These are phyloP conservation scores for Candida cerambycidarum DNA, from an alignment of 805 yeast species.

Conservation along the genomic window DNA sequence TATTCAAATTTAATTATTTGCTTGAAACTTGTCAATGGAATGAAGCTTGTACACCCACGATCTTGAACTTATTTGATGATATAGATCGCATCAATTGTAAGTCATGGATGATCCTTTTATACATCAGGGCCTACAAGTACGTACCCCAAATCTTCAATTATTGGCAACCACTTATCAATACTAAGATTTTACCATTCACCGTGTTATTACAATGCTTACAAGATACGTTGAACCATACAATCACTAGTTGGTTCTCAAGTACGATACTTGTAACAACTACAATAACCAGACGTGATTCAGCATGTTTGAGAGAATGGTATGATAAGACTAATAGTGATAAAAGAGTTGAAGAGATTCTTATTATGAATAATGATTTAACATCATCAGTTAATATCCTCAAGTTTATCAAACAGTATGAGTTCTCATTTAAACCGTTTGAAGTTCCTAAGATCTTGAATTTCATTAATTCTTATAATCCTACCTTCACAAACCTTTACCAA, in stretches of 20 bases:
- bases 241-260: slow-evolving; percentile 12
- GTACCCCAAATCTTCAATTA: background rate
- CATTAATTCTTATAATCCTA: slow-evolving; percentile 3
- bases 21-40: background rate
- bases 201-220: background rate
- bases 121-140: slow-evolving; percentile 1
- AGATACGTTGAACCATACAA: slow-evolving; percentile 5
- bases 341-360: slow-evolving; percentile 1
- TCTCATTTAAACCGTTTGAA: background rate
- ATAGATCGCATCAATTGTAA: slow-evolving; percentile 5
- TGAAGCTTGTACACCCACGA: background rate
- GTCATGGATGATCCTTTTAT: slow-evolving; percentile 3
- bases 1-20: background rate
- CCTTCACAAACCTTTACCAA: slow-evolving; percentile 10
- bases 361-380: slow-evolving; percentile 11
- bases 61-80: slow-evolving; percentile 2
- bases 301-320: background rate
- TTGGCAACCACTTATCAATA: slow-evolving; percentile 1
- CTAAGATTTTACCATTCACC: background rate
- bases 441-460: background rate
- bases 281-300: slow-evolving; percentile 3
- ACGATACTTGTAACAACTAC: background rate
- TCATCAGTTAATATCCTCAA: slow-evolving; percentile 6
- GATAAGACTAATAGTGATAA: background rate
- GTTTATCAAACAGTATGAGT: slow-evolving; percentile 5